phyloP scores from a whole-genome alignment of 108 stramenopile species.

The Cylindrotheca closterium region DNA sequence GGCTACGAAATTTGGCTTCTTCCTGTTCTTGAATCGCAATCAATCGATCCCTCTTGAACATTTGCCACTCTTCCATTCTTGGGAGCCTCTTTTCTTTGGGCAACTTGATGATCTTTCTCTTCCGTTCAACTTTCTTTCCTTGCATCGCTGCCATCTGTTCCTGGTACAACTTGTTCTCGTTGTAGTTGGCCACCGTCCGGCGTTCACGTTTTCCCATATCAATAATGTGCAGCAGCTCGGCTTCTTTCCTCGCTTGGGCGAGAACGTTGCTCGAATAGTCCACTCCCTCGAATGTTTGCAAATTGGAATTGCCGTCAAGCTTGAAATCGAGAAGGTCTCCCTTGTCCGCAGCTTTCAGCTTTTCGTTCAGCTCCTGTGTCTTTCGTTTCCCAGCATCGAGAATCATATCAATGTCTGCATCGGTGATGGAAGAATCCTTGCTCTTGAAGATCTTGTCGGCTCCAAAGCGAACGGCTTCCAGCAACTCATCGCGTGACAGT shows the following conservation, averaged over 20 bases:
- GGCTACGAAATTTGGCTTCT: constrained; percentile 61
- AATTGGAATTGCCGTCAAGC: constrained; percentile 81
- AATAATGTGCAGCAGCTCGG: constrained; percentile 76
- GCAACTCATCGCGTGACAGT: constrained; percentile 80
- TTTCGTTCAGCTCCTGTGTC: constrained; percentile 93
- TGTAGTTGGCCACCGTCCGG: constrained; percentile 80
- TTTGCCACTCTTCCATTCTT: constrained; percentile 96
- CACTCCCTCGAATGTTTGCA: constrained; percentile 96
- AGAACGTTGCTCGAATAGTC: constrained; percentile 78
- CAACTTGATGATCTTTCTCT: constrained; percentile 73
- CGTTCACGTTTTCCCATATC: constrained; percentile 95
- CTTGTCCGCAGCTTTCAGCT: constrained; percentile 93
- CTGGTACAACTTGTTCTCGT: constrained; percentile 82
- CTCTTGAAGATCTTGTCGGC: constrained; percentile 97
- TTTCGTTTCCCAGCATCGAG: constrained; percentile 80
- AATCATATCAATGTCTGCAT: constrained; percentile 94
- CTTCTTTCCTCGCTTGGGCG: constrained; percentile 53
- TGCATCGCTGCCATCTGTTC: constrained; percentile 78
- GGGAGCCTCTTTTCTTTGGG: constrained; percentile 90
- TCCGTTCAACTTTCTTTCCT: constrained; percentile 45
- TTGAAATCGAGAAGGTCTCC: constrained; percentile 96
- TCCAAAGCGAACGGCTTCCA: constrained; percentile 95
- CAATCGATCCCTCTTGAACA: constrained; percentile 83
- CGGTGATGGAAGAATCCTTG: constrained; percentile 86
- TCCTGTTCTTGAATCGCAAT: constrained; percentile 83